These are phyloP conservation scores for Verbena officinalis DNA, from an alignment of 257 asterid species.

Conservation along the genomic window DNA sequence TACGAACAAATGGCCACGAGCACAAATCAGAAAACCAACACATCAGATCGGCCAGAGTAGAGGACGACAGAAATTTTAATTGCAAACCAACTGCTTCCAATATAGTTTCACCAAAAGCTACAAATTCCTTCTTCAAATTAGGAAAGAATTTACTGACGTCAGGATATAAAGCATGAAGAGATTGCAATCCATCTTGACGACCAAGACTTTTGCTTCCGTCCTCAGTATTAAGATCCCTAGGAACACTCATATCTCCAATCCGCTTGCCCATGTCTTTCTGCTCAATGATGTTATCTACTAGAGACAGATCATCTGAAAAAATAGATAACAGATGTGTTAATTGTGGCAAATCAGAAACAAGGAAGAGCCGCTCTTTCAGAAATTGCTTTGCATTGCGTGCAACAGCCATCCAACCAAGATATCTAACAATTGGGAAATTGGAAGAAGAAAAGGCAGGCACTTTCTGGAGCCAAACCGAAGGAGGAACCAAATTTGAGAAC, in stretches of 20 bases:
- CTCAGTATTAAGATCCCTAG: slow-evolving; percentile 33
- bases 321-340: slow-evolving; percentile 67
- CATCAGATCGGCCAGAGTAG: slow-evolving; percentile 77
- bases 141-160: slow-evolving; percentile 80
- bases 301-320: slow-evolving; percentile 88
- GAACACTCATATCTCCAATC: slow-evolving; percentile 41
- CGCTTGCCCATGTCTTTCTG: slow-evolving; percentile 44
- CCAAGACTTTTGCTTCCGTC: slow-evolving; percentile 40
- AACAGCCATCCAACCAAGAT: slow-evolving; percentile 96
- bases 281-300: slow-evolving; percentile 49
- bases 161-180: slow-evolving; percentile 69
- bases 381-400: slow-evolving; percentile 85
- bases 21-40: slow-evolving; percentile 94
- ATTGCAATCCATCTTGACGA: slow-evolving; percentile 49
- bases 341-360: slow-evolving; percentile 80
- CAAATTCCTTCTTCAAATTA: slow-evolving; percentile 74
- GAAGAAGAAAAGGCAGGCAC: slow-evolving; percentile 74
- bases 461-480: slow-evolving; percentile 79
- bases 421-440: slow-evolving; percentile 76
- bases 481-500: slow-evolving; percentile 84
- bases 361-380: slow-evolving; percentile 83
- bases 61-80: slow-evolving; percentile 75
- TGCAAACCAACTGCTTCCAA: slow-evolving; percentile 95
- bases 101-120: slow-evolving; percentile 82
- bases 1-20: slow-evolving; percentile 75